Evolutionary conservation across 2,329 filamentous ascomycete genomes (phyloP), one percentile per base, ranked within the genome.

Genomic region (Colletotrichum orchidophilum): DNA sequence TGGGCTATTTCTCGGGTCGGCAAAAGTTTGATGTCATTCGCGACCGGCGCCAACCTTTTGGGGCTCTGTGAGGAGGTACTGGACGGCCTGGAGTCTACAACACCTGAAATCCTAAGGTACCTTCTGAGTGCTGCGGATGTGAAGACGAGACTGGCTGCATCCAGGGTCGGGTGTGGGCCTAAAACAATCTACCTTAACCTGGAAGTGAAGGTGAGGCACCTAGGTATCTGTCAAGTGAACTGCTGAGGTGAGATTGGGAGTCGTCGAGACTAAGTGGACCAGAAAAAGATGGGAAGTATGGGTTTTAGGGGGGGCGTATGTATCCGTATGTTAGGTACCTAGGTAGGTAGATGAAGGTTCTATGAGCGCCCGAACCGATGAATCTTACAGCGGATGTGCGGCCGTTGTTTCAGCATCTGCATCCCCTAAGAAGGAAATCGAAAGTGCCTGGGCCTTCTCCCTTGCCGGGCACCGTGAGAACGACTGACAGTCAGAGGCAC

Each of bases 11-110:
- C 27, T 66, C 13, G 53, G 46, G 62, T 66, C 54, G 12, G 62
- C 33, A 54, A 59, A 12, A 21, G 39, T 67, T 70, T 62, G 63
- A 70, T 66, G 67, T 70, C 57, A 66, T 62, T 62, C 55, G 31
- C 63, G 63, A 49, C 66, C n/a, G 27, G n/a, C 39, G 52, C 39
- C 33, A 26, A 27, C 26, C 33, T 57, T 52, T 39, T 18, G 39
- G 59, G 66, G 35, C 39, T 63, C 39, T 63, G n/a, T 26, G 59
- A 57, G 31, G 57, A 21, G 42, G 24, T 18, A 29, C 26, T 26
- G 24, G 29, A 26, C 7, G 39, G 39, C 15, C 21, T 9, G 8
- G 39, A 46, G 39, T 18, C 39, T 18, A 46, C 39, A 15, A 46
- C 39, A 46, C 18, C 39, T 46, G 18, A 46, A 46, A n/a, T n/a